Evolutionary conservation across 495 filamentous ascomycete species (phyloP).

Genomic region (Penicillium verhagenii): DNA sequence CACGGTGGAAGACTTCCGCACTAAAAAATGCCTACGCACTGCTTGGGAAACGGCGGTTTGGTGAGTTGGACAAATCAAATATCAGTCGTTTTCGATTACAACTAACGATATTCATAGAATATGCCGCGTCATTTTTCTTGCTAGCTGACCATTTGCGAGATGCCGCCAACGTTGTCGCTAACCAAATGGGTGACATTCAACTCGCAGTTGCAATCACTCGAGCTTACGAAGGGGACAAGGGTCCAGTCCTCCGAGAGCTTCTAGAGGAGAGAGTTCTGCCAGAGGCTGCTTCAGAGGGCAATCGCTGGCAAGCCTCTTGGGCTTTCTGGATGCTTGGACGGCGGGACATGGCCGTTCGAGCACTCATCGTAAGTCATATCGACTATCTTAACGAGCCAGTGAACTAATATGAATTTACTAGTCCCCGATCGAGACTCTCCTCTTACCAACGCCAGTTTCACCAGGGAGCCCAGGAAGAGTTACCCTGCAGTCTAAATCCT

Average conservation of each 20-base stretch:
- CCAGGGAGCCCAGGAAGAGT: constrained; percentile 43
- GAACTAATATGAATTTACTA: constrained; percentile 31
- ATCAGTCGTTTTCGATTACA: background rate
- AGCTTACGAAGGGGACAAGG: constrained; percentile 84
- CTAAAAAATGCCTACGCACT: constrained; percentile 98
- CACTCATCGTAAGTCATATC: constrained; percentile 57
- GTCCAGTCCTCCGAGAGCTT: constrained; percentile 68
- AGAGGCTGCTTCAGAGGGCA: constrained; percentile 74
- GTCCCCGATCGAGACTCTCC: constrained; percentile 74
- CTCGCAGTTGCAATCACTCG: constrained; percentile 88
- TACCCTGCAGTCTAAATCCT: constrained; percentile 68
- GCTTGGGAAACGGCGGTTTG: constrained; percentile 85
- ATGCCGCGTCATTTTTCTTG: constrained; percentile 94
- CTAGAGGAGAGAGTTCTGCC: constrained; percentile 78
- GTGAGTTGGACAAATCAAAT: constrained; percentile 42
- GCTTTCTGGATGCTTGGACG: constrained; percentile 89
- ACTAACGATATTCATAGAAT: constrained; percentile 55
- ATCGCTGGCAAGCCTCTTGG: constrained; percentile 95
- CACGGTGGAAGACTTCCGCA: constrained; percentile 85
- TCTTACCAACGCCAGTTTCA: constrained; percentile 47
- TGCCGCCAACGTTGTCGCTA: constrained; percentile 79
- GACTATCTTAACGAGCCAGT: no score
- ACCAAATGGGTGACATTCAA: constrained; percentile 82
- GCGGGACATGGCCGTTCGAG: constrained; percentile 80
- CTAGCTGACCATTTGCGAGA: constrained; percentile 83